These are phyloP conservation scores for Lasiodiplodia citricola DNA, from an alignment of 2,329 filamentous ascomycete genomes.

Conservation along the genomic window DNA sequence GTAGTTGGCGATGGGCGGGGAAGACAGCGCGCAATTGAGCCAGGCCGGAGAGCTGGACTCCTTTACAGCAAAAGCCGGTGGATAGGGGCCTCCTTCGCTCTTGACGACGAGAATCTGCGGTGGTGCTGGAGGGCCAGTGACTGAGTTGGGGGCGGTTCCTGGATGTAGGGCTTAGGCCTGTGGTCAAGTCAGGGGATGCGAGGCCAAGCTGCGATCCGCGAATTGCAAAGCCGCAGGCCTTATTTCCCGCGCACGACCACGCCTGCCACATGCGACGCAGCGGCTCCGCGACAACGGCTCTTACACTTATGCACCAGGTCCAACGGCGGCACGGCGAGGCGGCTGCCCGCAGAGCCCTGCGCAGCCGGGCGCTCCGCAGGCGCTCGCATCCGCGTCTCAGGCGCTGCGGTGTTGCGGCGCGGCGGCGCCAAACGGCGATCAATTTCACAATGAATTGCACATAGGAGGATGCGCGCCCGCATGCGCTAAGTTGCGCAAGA, in stretches of 20 bases:
- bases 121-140: constrained; percentile 21
- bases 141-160: constrained; percentile 22
- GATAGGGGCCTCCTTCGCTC: constrained; percentile 26
- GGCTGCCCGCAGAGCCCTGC: neutral
- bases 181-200: constrained; percentile 23
- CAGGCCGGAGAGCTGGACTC: constrained; percentile 1
- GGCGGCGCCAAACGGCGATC: constrained; percentile 20
- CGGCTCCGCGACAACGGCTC: constrained; percentile 5
- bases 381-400: neutral
- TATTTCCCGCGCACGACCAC: constrained; percentile 21
- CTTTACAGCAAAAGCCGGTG: constrained; percentile 4
- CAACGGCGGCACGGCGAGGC: constrained; percentile 1
- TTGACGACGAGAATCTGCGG: neutral
- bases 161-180: constrained; percentile 27
- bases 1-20: neutral
- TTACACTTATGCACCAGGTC: neutral
- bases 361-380: neutral
- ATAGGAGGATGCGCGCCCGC: constrained; percentile 22
- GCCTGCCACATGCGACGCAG: constrained; percentile 16
- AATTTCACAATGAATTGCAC: constrained; percentile 24
- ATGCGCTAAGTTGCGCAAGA: constrained; percentile 15
- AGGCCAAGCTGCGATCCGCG: constrained; percentile 24
- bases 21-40: constrained; percentile 10
- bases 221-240: constrained; percentile 23
- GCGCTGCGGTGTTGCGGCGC: constrained; percentile 4